These are phyloP conservation scores for Yamadazyma diospyri DNA, from an alignment of 1,139 yeast genomes.

Conservation along the genomic window DNA sequence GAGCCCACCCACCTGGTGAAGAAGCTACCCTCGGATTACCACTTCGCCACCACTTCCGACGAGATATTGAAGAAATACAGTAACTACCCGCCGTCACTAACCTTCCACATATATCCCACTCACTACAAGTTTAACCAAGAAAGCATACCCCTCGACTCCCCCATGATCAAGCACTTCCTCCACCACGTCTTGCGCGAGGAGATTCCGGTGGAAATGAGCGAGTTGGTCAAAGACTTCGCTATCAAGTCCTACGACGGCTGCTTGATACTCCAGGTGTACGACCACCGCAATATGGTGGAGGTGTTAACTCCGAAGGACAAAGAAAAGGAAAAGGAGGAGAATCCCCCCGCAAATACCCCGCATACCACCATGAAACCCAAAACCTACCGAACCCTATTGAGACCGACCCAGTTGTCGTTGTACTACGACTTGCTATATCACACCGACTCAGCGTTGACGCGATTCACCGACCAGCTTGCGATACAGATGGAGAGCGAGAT, in stretches of 20 bases:
- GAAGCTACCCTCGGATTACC: not conserved
- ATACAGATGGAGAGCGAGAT: constrained; percentile 82
- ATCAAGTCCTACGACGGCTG: constrained; percentile 87
- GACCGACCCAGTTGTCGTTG: constrained; percentile 76
- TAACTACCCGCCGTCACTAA: constrained; percentile 76
- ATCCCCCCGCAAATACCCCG: not conserved
- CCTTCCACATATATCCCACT: constrained; percentile 84
- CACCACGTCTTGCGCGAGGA: constrained; percentile 76
- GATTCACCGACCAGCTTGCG: constrained; percentile 76
- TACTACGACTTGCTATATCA: constrained; percentile 84
- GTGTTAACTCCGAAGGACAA: not conserved
- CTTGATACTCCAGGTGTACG: constrained; percentile 75
- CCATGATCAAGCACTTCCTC: constrained; percentile 76
- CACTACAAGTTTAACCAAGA: constrained; percentile 78
- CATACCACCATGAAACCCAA: constrained; percentile 43
- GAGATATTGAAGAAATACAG: constrained; percentile 77
- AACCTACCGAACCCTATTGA: constrained; percentile 69
- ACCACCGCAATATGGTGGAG: constrained; percentile 50
- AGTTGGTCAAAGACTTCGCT: constrained; percentile 82
- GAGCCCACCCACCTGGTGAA: not conserved
- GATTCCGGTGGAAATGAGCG: constrained; percentile 87
- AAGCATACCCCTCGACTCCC: constrained; percentile 79
- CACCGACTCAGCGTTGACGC: constrained; percentile 70
- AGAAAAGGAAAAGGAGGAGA: not conserved
- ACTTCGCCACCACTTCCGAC: constrained; percentile 66